Evolutionary conservation across 202 grass and related monocot species (phyloP).

Genomic region (Zizania palustris): DNA sequence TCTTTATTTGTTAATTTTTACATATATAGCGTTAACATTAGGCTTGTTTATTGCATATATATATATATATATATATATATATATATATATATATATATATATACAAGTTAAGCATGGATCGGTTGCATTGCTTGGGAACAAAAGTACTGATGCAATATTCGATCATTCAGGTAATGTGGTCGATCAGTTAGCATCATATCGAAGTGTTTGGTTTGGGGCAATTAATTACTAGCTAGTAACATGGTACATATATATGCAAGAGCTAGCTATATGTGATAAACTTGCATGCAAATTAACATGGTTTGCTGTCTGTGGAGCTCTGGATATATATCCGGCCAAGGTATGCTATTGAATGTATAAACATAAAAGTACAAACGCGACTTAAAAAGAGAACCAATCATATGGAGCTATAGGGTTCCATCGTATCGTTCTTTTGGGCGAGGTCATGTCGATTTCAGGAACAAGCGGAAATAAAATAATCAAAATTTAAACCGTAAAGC

Average conservation of each 20-base stretch:
- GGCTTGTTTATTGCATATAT: neutral
- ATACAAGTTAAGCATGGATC: no score
- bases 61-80: no score
- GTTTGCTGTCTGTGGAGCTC: neutral
- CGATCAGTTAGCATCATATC: neutral
- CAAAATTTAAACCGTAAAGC: neutral
- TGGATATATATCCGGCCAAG: neutral
- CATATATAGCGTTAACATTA: constrained; percentile 15
- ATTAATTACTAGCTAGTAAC: neutral
- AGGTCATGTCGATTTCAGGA: constrained; percentile 32
- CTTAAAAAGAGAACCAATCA: constrained; percentile 1
- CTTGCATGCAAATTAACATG: neutral
- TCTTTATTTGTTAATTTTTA: neutral
- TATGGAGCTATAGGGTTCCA: constrained; percentile 8
- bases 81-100: no score
- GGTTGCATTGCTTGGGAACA: neutral
- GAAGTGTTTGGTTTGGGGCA: constrained; percentile 1
- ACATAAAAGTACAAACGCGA: constrained; percentile 31
- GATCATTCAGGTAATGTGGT: neutral
- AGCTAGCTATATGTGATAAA: neutral
- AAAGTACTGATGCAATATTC: no score
- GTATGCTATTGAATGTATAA: neutral
- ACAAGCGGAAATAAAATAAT: neutral
- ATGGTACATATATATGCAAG: neutral
- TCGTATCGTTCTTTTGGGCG: constrained; percentile 30